These are phyloP conservation scores for Protomyces inouyei DNA, from an alignment of 1,139 yeast genomes.

Conservation along the genomic window DNA sequence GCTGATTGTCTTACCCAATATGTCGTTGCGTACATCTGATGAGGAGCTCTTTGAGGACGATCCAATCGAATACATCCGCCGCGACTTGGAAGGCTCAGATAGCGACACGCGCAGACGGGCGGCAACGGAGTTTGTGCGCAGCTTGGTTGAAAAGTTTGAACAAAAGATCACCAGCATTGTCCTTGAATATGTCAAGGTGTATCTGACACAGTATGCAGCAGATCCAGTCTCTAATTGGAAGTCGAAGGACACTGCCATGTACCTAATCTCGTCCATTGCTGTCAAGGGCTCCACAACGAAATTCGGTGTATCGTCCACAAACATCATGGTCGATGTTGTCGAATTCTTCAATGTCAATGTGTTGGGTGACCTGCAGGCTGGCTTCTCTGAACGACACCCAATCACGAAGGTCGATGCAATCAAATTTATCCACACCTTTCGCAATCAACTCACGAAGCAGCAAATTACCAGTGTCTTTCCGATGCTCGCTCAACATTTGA, in stretches of 20 bases:
- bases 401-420: conserved; percentile 88
- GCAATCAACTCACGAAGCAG: conserved; percentile 79
- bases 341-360: conserved; percentile 75
- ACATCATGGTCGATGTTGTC: conserved; percentile 77
- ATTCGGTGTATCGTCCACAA: conserved; percentile 78
- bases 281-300: conserved; percentile 82
- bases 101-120: conserved; percentile 87
- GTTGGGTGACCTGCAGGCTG: conserved; percentile 66
- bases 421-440: conserved; percentile 78
- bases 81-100: conserved; percentile 93
- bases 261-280: conserved; percentile 82
- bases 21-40: conserved; percentile 70
- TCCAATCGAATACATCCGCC: conserved; percentile 83
- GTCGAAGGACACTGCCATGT: conserved; percentile 79
- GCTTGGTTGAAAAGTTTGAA: conserved; percentile 75
- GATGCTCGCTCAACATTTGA: conserved; percentile 64
- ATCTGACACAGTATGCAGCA: conserved; percentile 50
- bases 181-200: conserved; percentile 67
- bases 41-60: conserved; percentile 95
- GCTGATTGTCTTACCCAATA: conserved; percentile 81
- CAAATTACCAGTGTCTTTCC: conserved; percentile 79
- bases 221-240: conserved; percentile 58
- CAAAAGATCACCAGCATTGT: conserved; percentile 68
- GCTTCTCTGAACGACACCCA: conserved; percentile 50
- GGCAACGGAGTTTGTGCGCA: conserved; percentile 84